phyloP scores from a whole-genome alignment of 495 filamentous ascomycete species.

The Peziza echinospora region DNA sequence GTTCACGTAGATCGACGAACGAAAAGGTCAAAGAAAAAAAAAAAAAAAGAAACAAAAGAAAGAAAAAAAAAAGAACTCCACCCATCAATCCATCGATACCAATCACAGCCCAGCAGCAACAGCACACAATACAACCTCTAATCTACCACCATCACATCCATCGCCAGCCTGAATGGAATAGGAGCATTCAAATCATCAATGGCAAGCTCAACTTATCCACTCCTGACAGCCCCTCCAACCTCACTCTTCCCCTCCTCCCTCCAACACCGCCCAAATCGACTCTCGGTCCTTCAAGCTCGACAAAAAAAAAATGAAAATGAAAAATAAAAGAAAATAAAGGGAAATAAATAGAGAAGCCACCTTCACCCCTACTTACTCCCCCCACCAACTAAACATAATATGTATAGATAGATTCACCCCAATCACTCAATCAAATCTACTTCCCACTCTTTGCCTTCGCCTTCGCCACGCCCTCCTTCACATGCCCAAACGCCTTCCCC shows the following conservation, averaged over 20 bases:
- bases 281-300: not conserved
- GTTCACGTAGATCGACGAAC: too few species aligned
- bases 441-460: not conserved
- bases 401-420: too few species aligned
- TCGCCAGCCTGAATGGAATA: too few species aligned
- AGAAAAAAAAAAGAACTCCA: not conserved
- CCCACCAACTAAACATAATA: too few species aligned
- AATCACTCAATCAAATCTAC: not conserved
- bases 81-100: not conserved
- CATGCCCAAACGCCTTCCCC: not conserved
- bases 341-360: not conserved
- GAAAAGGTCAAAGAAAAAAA: too few species aligned
- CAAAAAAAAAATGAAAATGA: not conserved
- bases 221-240: too few species aligned
- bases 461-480: not conserved
- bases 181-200: too few species aligned
- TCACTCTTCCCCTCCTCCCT: too few species aligned
- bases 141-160: too few species aligned
- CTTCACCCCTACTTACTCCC: not conserved
- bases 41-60: not conserved
- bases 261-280: too few species aligned
- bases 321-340: not conserved
- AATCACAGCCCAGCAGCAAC: not conserved
- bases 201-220: too few species aligned
- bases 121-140: not conserved